Percentiles rank a stretch among this genome's conserved stretches.
These are phyloP conservation scores for Zygnema cylindricum DNA, from an alignment of 139 green algal species.

Conservation along the genomic window DNA sequence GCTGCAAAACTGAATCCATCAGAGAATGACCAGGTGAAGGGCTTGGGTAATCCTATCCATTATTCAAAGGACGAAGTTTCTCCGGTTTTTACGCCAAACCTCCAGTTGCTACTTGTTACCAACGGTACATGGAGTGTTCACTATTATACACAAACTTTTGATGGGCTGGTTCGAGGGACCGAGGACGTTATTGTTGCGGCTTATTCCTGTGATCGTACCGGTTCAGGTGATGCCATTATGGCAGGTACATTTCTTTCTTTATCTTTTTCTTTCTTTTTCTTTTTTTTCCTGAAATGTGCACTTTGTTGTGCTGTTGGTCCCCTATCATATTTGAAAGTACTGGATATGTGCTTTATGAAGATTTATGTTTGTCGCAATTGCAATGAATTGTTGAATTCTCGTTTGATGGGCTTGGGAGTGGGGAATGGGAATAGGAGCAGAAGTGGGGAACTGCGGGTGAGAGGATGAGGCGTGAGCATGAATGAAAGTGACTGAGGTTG, in stretches of 20 bases:
- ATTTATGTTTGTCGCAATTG: no score
- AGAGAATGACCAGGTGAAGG: background rate
- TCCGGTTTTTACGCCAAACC: background rate
- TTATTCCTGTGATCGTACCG: slow-evolving; percentile 15
- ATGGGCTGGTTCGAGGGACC: slow-evolving; percentile 40
- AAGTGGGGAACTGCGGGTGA: no score
- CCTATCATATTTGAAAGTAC: no score
- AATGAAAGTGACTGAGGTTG: no score
- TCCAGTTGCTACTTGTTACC: slow-evolving; percentile 25
- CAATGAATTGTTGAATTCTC: no score
- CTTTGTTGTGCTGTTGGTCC: no score
- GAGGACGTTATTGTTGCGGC: slow-evolving; percentile 42
- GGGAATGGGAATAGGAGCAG: no score
- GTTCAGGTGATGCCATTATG: slow-evolving; percentile 34
- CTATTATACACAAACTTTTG: slow-evolving; percentile 34
- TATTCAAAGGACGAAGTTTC: slow-evolving; percentile 34
- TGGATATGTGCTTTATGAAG: no score
- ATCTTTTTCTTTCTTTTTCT: slow-evolving; percentile 12
- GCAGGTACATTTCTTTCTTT: slow-evolving; percentile 13
- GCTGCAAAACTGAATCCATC: background rate
- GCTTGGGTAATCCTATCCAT: slow-evolving; percentile 14
- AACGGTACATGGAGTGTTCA: slow-evolving; percentile 34
- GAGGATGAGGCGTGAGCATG: no score
- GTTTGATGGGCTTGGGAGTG: no score
- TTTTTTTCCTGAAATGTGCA: background rate